These are phyloP conservation scores for Trametes meyenii DNA, from an alignment of 768 basidiomycete genomes.

Conservation along the genomic window DNA sequence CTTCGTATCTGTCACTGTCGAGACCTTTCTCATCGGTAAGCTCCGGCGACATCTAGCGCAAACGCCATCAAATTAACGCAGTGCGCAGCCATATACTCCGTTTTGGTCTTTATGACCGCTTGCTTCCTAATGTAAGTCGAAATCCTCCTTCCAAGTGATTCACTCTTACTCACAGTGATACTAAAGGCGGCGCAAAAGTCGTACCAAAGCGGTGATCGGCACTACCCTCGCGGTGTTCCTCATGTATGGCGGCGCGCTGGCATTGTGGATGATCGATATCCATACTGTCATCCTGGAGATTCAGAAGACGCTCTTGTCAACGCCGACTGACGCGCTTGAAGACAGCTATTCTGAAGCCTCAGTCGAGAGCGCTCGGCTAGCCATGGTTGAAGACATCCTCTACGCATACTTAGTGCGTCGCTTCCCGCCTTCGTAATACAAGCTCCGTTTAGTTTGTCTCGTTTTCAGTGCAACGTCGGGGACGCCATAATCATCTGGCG, in stretches of 20 bases:
- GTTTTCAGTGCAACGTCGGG: conserved; percentile 24
- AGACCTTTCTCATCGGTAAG: no score
- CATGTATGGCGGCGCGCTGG: conserved; percentile 16
- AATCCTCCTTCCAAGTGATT: background rate
- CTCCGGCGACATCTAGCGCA: no score
- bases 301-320: conserved; percentile 12
- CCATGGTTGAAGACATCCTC: conserved; percentile 13
- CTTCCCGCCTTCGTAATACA: background rate
- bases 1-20: no score
- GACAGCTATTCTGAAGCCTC: conserved; percentile 1
- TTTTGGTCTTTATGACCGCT: background rate
- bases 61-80: no score
- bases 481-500: conserved; percentile 30
- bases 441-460: background rate
- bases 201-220: background rate
- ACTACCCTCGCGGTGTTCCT: conserved; percentile 7
- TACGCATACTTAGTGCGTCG: conserved; percentile 28
- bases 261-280: conserved; percentile 28
- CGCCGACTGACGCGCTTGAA: conserved; percentile 5
- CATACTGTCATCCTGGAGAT: conserved; percentile 25
- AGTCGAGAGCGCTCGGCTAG: conserved; percentile 12
- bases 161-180: background rate
- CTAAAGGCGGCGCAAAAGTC: background rate
- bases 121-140: conserved; percentile 2
- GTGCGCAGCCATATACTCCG: background rate